Percentiles rank a stretch among this genome's conserved stretches.
Evolutionary conservation across 1,284 basidiomycete species (phyloP).

Genomic region (Cutaneotrichosporon cutaneum): DNA sequence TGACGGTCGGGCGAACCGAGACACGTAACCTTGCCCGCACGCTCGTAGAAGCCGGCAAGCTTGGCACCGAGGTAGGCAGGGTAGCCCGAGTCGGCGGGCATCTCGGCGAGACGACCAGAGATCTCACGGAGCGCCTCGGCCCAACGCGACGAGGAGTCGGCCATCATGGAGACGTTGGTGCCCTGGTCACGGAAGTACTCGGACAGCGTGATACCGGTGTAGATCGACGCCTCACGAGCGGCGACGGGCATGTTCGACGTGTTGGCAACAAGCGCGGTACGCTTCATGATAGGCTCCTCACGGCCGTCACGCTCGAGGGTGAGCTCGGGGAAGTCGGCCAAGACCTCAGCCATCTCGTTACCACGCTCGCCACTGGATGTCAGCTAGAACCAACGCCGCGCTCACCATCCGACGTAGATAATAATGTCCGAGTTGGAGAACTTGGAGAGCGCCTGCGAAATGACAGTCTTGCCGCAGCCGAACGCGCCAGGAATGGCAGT

Average conservation of each 20-base stretch:
- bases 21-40: conserved; percentile 94
- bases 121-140: conserved; percentile 99
- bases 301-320: conserved; percentile 85
- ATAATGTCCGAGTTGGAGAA: conserved; percentile 99
- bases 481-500: conserved; percentile 99
- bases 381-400: conserved; percentile 25
- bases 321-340: conserved; percentile 95
- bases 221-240: conserved; percentile 98
- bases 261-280: conserved; percentile 97
- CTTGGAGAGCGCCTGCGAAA: conserved; percentile 94
- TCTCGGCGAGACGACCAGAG: conserved; percentile 97
- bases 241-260: conserved; percentile 99
- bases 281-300: conserved; percentile 99
- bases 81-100: conserved; percentile 99
- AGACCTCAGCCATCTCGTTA: conserved; percentile 88
- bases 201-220: conserved; percentile 98
- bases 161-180: conserved; percentile 99
- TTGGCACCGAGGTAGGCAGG: conserved; percentile 97
- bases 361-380: conserved; percentile 24
- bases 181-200: conserved; percentile 99
- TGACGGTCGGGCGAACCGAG: conserved; percentile 83
- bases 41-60: conserved; percentile 96
- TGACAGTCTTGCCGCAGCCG: conserved; percentile 96
- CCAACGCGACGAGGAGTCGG: conserved; percentile 99
- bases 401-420: conserved; percentile 95